Conservation (phyloP, 225 moss, liverwort and hornwort species). For the Marchantia paleacea region DNA sequence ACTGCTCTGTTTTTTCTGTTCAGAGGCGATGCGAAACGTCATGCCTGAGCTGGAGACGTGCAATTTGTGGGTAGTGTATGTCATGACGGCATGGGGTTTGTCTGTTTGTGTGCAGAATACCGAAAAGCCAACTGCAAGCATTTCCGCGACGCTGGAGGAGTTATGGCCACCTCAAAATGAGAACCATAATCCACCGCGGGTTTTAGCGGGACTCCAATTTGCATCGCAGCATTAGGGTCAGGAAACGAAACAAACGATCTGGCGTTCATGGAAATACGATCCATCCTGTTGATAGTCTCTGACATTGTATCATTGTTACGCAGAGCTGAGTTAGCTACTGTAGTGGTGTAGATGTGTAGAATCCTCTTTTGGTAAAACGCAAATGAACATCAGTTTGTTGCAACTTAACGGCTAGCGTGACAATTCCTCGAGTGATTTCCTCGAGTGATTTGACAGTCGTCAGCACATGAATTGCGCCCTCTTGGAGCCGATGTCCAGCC, state of each 20-base stretch:
- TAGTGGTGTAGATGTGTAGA: slow-evolving; percentile 19
- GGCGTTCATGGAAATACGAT: background rate
- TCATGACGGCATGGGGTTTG: background rate
- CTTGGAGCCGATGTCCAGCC: background rate
- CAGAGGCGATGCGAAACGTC: background rate
- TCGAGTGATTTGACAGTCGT: background rate
- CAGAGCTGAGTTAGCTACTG: slow-evolving; percentile 3
- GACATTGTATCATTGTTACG: slow-evolving; percentile 17
- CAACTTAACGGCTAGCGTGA: background rate
- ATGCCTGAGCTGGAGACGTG: background rate
- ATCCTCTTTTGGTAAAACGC: background rate
- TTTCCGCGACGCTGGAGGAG: slow-evolving; percentile 40
- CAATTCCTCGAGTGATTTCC: background rate
- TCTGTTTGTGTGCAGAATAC: slow-evolving; percentile 26
- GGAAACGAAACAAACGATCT: background rate
- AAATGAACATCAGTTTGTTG: slow-evolving; percentile 9
- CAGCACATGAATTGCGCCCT: background rate
- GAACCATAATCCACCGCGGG: background rate
- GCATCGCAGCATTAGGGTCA: background rate
- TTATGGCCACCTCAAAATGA: slow-evolving; percentile 28
- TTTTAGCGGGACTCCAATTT: background rate
- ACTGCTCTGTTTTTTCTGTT: background rate
- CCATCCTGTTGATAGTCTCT: slow-evolving; percentile 19
- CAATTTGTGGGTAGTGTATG: background rate
- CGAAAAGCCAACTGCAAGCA: slow-evolving; percentile 49